Evolutionary conservation across 2,329 filamentous ascomycete genomes (phyloP).

Genomic region (Zalaria sp.): DNA sequence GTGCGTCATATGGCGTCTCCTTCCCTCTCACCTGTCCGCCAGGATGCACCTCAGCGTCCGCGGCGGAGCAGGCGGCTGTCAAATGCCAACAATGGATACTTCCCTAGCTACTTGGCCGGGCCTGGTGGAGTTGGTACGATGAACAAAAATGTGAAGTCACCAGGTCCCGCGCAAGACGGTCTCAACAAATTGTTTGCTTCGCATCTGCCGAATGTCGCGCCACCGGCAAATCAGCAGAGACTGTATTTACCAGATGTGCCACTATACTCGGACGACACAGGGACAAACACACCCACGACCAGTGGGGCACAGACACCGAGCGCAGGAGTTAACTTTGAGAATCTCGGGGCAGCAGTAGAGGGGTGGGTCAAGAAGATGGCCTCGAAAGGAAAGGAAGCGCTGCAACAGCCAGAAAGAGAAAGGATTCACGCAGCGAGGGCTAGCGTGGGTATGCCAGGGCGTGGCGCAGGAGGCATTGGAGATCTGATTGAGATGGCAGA

Average conservation of each 20-base stretch:
- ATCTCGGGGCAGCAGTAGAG: conserved; percentile 76
- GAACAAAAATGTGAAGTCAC: conserved; percentile 51
- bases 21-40: conserved; percentile 16
- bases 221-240: conserved; percentile 40
- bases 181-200: conserved; percentile 74
- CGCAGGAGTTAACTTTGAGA: conserved; percentile 45
- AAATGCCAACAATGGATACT: conserved; percentile 24
- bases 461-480: conserved; percentile 32
- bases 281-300: conserved; percentile 13
- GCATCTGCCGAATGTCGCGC: conserved; percentile 64
- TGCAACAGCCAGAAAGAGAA: conserved; percentile 7
- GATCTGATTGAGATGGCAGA: conserved; percentile 64
- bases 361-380: conserved; percentile 81
- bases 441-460: conserved; percentile 14
- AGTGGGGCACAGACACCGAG: conserved; percentile 11
- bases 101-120: conserved; percentile 49
- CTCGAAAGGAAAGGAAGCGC: conserved; percentile 34
- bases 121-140: conserved; percentile 84
- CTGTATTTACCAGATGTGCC: conserved; percentile 50
- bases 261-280: conserved; percentile 23
- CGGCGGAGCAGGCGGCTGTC: conserved; percentile 22
- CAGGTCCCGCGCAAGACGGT: conserved; percentile 71
- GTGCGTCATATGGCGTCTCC: conserved; percentile 25
- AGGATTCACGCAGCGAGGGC: conserved; percentile 11
- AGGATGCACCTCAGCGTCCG: conserved; percentile 23